Evolutionary conservation across 2,329 filamentous ascomycete genomes (phyloP).

Genomic region (Myriosclerotinia scirpicola): DNA sequence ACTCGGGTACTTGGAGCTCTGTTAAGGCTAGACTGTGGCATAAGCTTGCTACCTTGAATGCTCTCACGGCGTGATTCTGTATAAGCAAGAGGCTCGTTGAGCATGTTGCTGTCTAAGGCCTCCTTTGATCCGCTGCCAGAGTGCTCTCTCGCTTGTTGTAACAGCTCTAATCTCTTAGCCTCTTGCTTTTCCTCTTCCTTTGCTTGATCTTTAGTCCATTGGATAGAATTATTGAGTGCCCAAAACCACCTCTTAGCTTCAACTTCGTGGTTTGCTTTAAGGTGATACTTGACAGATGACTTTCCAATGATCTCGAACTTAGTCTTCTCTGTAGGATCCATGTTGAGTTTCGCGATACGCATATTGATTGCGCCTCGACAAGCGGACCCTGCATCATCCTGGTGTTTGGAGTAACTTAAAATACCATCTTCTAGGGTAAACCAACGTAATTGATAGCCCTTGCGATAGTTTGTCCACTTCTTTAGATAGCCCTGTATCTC

Average conservation of each 20-base stretch:
- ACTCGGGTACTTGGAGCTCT: constrained; percentile 35
- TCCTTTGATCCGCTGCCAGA: constrained; percentile 44
- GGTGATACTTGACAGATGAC: constrained; percentile 95
- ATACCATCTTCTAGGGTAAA: constrained; percentile 98
- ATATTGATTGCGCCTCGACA: constrained; percentile 99
- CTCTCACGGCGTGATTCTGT: constrained; percentile 47
- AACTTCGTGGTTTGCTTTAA: constrained; percentile 97
- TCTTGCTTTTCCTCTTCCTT: constrained; percentile 82
- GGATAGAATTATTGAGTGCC: constrained; percentile 97
- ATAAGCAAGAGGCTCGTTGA: constrained; percentile 31
- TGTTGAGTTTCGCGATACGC: constrained; percentile 90
- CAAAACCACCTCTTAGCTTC: constrained; percentile 99
- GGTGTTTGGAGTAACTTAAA: constrained; percentile 97
- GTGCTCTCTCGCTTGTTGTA: constrained; percentile 79
- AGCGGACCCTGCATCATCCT: constrained; percentile 93
- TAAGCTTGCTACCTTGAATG: constrained; percentile 42
- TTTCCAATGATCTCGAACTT: constrained; percentile 98
- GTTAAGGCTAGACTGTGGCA: constrained; percentile 34
- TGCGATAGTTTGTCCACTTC: constrained; percentile 99
- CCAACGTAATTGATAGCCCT: constrained; percentile 94
- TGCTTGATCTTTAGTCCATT: constrained; percentile 96
- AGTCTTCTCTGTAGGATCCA: constrained; percentile 96
- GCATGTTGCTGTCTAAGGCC: constrained; percentile 28
- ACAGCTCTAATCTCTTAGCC: constrained; percentile 69
- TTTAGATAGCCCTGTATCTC: constrained; percentile 99